Base-by-base conservation (phyloP, 2,329 filamentous ascomycete species). In the Cadophora sp. region DNA sequence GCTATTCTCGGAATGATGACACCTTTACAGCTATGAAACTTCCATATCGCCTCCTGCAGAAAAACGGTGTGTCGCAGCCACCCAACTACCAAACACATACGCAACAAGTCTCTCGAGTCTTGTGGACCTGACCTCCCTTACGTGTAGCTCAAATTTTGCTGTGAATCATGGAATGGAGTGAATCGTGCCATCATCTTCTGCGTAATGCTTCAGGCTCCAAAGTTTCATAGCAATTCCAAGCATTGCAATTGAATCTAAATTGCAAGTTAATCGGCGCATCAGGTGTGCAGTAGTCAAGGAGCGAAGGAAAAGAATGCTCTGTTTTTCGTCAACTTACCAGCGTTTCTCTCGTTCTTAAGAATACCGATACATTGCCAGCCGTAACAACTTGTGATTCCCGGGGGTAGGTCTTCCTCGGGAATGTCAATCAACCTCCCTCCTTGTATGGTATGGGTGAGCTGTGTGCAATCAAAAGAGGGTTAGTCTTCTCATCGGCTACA, bases 361-460 rank as follows among this genome's bases (percentile, higher is more conserved):
- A 3, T 16, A 22, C 55, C 55, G 55, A 43, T 41, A 24, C 55
- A 59, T 9, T 43, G 16, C 55, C 55, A 59, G 20, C 24, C 24
- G 24, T 24, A 59, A 41, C 55, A 59, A 14, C 13, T 16, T 1
- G 5, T 4, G 22, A 43, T 5, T 41, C 55, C 55, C 16, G 27
- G 5, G 3, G 55, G 55, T 13, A 39, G 13, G 14, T 9, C 20
- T 8, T 7, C 11, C 30, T 33, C 9, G 30, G 30, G 30, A 16
- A 59, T 24, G 20, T 59, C 55, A 13, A 43, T 8, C 36, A 59
- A 24, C 16, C 5, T 6, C 4, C 55, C 55, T 43, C 55, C 55
- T 43, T 59, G 55, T 4, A 41, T 59, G 20, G 55, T 59, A 45
- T 59, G 55, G 13, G 36, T 59, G 30, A 59, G 39, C 55, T 59